These are phyloP conservation scores for Lichtheimia hyalospora DNA, from an alignment of 371 early-diverging fungal species.

Conservation along the genomic window DNA sequence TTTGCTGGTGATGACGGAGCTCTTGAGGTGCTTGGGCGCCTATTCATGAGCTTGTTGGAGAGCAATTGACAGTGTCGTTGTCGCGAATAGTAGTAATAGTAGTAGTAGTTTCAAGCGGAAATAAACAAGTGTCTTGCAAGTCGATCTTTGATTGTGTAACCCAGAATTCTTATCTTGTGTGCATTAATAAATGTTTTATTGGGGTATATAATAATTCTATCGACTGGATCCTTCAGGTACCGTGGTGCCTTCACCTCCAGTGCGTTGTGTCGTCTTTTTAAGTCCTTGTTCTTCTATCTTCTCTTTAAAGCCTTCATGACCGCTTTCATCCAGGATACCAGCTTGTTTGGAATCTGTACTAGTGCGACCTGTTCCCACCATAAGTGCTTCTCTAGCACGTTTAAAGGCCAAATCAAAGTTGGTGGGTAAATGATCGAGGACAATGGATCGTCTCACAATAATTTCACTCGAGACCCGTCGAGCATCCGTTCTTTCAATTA, in stretches of 20 bases:
- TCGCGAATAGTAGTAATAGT: too few species aligned
- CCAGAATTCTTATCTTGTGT: too few species aligned
- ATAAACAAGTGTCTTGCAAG: too few species aligned
- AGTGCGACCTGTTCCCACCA: conserved; percentile 20
- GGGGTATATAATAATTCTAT: not conserved
- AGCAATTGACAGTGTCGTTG: not conserved
- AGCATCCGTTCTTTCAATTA: conserved; percentile 41
- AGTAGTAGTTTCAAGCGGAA: not conserved
- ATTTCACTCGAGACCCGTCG: conserved; percentile 39
- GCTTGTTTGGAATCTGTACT: not conserved
- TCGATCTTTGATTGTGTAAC: too few species aligned
- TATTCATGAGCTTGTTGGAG: conserved; percentile 3
- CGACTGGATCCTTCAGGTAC: not conserved
- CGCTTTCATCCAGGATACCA: conserved; percentile 1
- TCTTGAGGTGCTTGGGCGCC: conserved; percentile 11
- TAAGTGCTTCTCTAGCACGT: conserved; percentile 42
- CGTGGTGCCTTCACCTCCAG: conserved; percentile 4
- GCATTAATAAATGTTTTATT: too few species aligned
- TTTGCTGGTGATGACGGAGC: not conserved
- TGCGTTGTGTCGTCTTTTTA: not conserved
- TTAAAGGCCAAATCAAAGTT: conserved; percentile 49
- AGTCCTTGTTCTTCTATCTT: not conserved
- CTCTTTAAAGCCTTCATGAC: not conserved
- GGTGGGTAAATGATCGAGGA: conserved; percentile 50
- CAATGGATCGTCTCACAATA: conserved; percentile 38